Evolutionary conservation across 169 alveolate species (phyloP).

Genomic region (Cryptosporidium bovis): DNA sequence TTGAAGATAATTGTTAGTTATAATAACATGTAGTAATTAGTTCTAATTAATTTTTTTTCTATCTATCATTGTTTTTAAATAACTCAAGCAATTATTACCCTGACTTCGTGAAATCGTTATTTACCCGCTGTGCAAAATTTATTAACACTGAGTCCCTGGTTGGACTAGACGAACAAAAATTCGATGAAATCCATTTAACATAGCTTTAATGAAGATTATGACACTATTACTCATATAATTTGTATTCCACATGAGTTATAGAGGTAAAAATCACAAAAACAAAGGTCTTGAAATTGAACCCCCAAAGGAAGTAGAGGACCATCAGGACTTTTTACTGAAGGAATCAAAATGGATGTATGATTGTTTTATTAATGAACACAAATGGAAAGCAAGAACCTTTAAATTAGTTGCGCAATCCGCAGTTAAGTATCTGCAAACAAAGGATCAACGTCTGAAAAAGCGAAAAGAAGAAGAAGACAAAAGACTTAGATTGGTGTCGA

Average conservation of each 20-base stretch:
- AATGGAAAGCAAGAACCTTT: constrained; percentile 58
- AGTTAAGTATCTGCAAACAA: constrained; percentile 50
- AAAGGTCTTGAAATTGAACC: constrained; percentile 32
- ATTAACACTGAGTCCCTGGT: neutral
- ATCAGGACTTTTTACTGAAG: constrained; percentile 58
- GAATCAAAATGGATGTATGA: constrained; percentile 69
- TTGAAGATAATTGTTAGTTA: too few relatives aligned
- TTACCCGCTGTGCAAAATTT: neutral
- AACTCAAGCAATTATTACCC: too few relatives aligned
- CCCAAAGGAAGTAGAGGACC: constrained; percentile 64
- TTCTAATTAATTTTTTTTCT: too few relatives aligned
- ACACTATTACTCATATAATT: neutral
- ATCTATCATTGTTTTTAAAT: too few relatives aligned
- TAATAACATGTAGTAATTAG: too few relatives aligned
- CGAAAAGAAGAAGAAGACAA: constrained; percentile 67
- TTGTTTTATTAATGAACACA: constrained; percentile 59
- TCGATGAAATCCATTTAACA: too few relatives aligned
- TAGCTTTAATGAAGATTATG: too few relatives aligned
- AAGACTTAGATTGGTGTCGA: constrained; percentile 29
- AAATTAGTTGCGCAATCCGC: constrained; percentile 54
- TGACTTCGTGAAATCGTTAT: too few relatives aligned
- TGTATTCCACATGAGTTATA: constrained; percentile 8
- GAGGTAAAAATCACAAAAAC: constrained; percentile 19
- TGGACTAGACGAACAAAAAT: too few relatives aligned
- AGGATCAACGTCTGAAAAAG: constrained; percentile 43